Evolutionary conservation across 345 rosid genomes (phyloP), one percentile per base, ranked within the genome.

Genomic region (Triadica sebifera): DNA sequence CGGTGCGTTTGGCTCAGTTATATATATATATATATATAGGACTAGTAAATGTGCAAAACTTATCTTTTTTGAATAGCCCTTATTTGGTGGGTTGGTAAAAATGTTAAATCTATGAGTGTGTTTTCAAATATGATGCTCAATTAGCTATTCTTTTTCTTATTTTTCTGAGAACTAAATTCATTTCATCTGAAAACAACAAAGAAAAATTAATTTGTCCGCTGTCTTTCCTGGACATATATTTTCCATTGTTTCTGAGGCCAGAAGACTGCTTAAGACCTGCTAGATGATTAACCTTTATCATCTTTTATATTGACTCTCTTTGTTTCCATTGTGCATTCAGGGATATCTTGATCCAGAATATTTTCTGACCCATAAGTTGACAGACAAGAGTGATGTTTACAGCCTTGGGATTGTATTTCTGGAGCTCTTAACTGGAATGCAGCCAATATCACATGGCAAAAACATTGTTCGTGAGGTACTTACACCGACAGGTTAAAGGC

Each of bases 301-400:
- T 41, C 57, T 37, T 6, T 19, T 15, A 2, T 11, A 29, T 8
- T 24, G 58, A 41, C 11, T 29, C n/a, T 50, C 34, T 29, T 22
- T 60, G 10, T 57, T 53, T 56, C 37, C 56, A 20, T 60, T 43
- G 38, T 73, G 49, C 37, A 20, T 78, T 82, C 87, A 92, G 98
- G 97, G 98, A 68, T 89, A 90, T 78, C 90, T 92, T 34, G 97
- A 94, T 83, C 97, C 97, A n/a, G 97, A 94, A 75, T 94, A 94
- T 81, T 90, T 94, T 80, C 74, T 92, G 85, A 94, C 98, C 1
- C 94, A 82, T 79, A 87, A 89, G 84, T 75, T 94, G 83, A 94
- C 98, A 0, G 97, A 94, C 78, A 94, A 94, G 79, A 92, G 97
- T 77, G 97, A 94, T 75, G 97, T 92, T 55, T 94, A 90, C 75